Conservation (phyloP, 2,329 filamentous ascomycete genomes). For the Ascochyta koolunga region DNA sequence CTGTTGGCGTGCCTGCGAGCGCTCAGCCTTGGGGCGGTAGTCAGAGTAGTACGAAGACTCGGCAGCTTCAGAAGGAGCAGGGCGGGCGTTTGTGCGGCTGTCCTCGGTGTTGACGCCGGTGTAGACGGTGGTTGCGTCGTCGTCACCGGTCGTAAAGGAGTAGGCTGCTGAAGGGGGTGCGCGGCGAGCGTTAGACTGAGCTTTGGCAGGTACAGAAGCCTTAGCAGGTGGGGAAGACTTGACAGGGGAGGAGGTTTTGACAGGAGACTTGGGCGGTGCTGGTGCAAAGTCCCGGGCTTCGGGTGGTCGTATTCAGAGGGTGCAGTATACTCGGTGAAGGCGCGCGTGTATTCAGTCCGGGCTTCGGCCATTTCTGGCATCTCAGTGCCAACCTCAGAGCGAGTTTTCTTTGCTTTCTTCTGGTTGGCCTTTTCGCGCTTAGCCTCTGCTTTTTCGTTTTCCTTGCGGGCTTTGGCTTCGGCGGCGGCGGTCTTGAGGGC, state of each 20-base stretch:
- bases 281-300: constrained; percentile 16
- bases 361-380: constrained; percentile 38
- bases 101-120: constrained; percentile 49
- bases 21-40: constrained; percentile 49
- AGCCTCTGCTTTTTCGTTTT: constrained; percentile 45
- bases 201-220: constrained; percentile 18
- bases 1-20: constrained; percentile 28
- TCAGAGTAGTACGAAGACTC: constrained; percentile 50
- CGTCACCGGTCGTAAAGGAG: constrained; percentile 58
- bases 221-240: constrained; percentile 19
- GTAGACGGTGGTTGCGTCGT: constrained; percentile 54
- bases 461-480: constrained; percentile 53
- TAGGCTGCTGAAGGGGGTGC: constrained; percentile 50
- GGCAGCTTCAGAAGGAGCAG: constrained; percentile 22
- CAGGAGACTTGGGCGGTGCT: constrained; percentile 21
- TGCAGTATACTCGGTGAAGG: constrained; percentile 37
- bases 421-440: constrained; percentile 50
- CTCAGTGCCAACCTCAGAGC: constrained; percentile 38
- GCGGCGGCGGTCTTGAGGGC: constrained; percentile 39
- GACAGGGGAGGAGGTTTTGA: constrained; percentile 19
- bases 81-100: constrained; percentile 34
- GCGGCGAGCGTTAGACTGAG: constrained; percentile 32
- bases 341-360: constrained; percentile 33
- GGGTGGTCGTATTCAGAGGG: constrained; percentile 27
- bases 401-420: constrained; percentile 51